These are phyloP conservation scores for Ustilago shanxiensis DNA, from an alignment of 1,284 basidiomycete species.

Conservation along the genomic window DNA sequence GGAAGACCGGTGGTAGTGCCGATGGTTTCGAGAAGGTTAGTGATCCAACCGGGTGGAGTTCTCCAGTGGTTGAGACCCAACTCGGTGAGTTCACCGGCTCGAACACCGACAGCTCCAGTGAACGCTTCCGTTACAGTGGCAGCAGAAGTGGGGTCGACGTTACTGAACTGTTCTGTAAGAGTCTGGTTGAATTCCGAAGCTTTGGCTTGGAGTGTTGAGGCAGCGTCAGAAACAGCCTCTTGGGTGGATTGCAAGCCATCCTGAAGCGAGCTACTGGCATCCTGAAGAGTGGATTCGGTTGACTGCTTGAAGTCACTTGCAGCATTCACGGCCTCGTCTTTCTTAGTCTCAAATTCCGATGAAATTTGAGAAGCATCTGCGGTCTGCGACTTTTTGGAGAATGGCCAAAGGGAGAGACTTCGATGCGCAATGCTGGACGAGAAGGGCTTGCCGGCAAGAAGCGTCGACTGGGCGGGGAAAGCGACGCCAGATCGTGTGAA, in stretches of 20 bases:
- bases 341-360: conserved; percentile 21
- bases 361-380: conserved; percentile 3
- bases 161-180: conserved; percentile 30
- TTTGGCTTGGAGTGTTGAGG: conserved; percentile 22
- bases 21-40: conserved; percentile 78
- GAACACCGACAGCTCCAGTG: conserved; percentile 70
- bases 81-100: conserved; percentile 82
- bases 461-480: conserved; percentile 18
- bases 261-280: conserved; percentile 15
- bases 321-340: conserved; percentile 14
- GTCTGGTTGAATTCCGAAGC: conserved; percentile 15
- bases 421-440: conserved; percentile 22
- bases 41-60: conserved; percentile 74
- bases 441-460: conserved; percentile 34
- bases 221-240: conserved; percentile 26
- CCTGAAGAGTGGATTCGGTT: conserved; percentile 1
- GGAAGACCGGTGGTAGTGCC: conserved; percentile 77
- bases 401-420: conserved; percentile 27
- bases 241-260: conserved; percentile 15
- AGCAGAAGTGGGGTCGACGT: conserved; percentile 35
- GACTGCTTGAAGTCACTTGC: conserved; percentile 22
- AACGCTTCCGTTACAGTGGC: conserved; percentile 47
- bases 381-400: conserved; percentile 9
- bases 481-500: conserved; percentile 23
- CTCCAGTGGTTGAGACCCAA: conserved; percentile 79